Evolutionary conservation across 176 grass and related monocot species (phyloP), one percentile per base, ranked within the genome.

Genomic region (Lolium multiflorum): DNA sequence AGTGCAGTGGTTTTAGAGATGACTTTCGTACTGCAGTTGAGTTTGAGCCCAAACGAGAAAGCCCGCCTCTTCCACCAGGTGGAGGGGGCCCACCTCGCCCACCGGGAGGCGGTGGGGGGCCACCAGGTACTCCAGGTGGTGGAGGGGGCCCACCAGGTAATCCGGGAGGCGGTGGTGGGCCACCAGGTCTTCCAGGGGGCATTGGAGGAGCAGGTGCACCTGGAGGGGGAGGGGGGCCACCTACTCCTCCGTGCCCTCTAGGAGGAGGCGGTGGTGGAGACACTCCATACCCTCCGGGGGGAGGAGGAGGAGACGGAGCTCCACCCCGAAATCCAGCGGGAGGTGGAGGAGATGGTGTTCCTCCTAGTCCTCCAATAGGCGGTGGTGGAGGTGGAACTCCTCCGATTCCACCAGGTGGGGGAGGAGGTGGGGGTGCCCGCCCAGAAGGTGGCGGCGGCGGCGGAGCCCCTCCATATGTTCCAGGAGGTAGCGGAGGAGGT

Each of bases 1-100:
- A 98, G 63, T 98, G 93, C 15, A 95, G 84, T 78, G 96, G 96
- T 86, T 98, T 98, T 76, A 98, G 83, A 73, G 96, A 85, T 83
- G 96, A 94, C 55, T 62, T 95, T 35, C 84, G 82, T 68, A 50
- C 47, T 79, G 80, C 76, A 38, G 78, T 43, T 79, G 79, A 82
- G 26, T 70, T 86, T 59, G 81, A 37, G 11, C 92, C 92, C 20
- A 77, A 78, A 50, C 93, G 89, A 56, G 84, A 51, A 83, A 94
- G 87, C 52, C 92, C 90, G 20, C 96, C 93, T 72, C 91, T 94
- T 91, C 88, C 93, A 50, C 89, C 62, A 22, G 83, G 85, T 82
- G 94, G 87, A 56, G 86, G 13, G 63, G 89, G 78, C 46, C 87
- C 80, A 6, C 90, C 90, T 81, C 85, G 92, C 80, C 84, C 84